Percentiles rank a stretch among this genome's conserved stretches.
phyloP scores from a whole-genome alignment of 2,329 filamentous ascomycete genomes.

The Trichoderma atroviride region DNA sequence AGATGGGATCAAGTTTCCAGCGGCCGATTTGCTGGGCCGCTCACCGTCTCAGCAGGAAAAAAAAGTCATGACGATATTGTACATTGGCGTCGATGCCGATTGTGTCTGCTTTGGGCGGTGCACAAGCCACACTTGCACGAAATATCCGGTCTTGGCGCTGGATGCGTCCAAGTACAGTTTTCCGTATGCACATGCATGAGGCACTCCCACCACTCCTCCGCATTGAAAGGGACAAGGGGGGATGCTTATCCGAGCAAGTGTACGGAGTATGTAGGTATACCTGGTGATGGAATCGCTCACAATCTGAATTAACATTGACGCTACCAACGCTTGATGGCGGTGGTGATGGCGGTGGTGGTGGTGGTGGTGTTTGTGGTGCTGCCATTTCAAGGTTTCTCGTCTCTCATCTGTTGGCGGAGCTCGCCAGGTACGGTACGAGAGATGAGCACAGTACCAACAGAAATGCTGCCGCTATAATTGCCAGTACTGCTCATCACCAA shows the following conservation, averaged over 20 bases:
- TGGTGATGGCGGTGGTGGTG: background rate
- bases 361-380: slow-evolving; percentile 8
- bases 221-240: background rate
- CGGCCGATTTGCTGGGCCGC: background rate
- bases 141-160: slow-evolving; percentile 20
- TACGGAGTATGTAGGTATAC: background rate
- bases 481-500: slow-evolving; percentile 16
- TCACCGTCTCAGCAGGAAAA: background rate
- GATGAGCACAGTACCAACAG: slow-evolving; percentile 1
- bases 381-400: background rate
- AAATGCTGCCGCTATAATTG: background rate
- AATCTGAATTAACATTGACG: slow-evolving; percentile 5
- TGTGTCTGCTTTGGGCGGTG: slow-evolving; percentile 10
- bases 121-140: slow-evolving; percentile 23
- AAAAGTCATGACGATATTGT: slow-evolving; percentile 26
- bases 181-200: slow-evolving; percentile 6
- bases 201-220: slow-evolving; percentile 10
- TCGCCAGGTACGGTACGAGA: background rate
- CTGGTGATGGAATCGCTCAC: background rate
- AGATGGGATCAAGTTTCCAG: background rate
- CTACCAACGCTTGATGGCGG: slow-evolving; percentile 13
- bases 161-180: background rate
- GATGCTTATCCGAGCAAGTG: slow-evolving; percentile 7
- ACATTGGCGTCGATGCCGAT: slow-evolving; percentile 24
- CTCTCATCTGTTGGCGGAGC: background rate